Evolutionary conservation across 371 early-diverging fungal species (phyloP).

Genomic region (Zychaea mexicana): DNA sequence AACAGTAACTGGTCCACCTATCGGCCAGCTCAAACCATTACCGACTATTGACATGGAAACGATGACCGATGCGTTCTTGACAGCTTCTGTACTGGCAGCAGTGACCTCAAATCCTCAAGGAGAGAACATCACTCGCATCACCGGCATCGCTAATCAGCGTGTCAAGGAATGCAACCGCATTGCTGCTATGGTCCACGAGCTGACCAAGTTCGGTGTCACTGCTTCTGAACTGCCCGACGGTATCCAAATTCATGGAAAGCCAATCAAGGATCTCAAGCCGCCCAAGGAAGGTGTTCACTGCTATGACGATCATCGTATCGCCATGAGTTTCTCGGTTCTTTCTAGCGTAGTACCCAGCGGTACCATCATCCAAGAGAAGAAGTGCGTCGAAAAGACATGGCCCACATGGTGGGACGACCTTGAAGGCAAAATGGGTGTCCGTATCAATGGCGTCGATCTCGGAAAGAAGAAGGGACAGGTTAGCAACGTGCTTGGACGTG

Average conservation of each 20-base stretch:
- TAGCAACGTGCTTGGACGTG: conserved; percentile 30
- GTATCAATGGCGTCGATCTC: conserved; percentile 75
- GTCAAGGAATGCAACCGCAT: conserved; percentile 98
- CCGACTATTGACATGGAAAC: conserved; percentile 93
- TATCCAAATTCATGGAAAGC: conserved; percentile 82
- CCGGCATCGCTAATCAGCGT: conserved; percentile 96
- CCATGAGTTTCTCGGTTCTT: conserved; percentile 94
- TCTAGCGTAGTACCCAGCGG: conserved; percentile 77
- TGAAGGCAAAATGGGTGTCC: conserved; percentile 74
- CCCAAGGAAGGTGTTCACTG: conserved; percentile 81
- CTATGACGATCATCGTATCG: conserved; percentile 97
- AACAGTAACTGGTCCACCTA: conserved; percentile 88
- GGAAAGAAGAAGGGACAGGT: conserved; percentile 42
- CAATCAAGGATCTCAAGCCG: conserved; percentile 53
- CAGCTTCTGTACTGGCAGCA: conserved; percentile 92
- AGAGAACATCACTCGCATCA: conserved; percentile 77
- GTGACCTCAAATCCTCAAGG: conserved; percentile 65
- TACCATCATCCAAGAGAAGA: conserved; percentile 85
- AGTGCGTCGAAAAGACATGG: conserved; percentile 98
- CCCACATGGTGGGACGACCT: conserved; percentile 97
- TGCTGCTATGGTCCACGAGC: conserved; percentile 93
- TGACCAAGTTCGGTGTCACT: conserved; percentile 87
- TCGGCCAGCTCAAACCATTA: conserved; percentile 74
- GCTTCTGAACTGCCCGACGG: conserved; percentile 90
- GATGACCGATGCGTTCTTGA: conserved; percentile 98